These are phyloP conservation scores for Chamaecyparis obtusa DNA, from an alignment of 75 land plant species.

Conservation along the genomic window DNA sequence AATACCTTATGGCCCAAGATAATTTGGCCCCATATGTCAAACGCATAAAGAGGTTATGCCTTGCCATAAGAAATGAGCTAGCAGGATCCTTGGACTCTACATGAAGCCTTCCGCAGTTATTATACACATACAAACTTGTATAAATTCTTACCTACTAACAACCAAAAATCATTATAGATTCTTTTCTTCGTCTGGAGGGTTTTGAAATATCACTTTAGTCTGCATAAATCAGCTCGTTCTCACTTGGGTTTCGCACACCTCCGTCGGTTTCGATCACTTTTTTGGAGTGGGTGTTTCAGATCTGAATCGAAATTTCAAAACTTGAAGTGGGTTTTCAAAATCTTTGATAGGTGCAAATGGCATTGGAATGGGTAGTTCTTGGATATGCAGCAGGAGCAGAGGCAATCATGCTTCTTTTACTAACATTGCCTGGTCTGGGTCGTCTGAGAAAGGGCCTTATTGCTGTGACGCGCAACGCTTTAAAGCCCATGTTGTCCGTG, in stretches of 20 bases:
- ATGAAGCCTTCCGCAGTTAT: neutral
- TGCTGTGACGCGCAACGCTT: slow-evolving; percentile 64
- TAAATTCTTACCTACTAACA: too few relatives aligned
- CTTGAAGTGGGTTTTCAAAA: neutral
- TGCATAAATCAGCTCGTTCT: neutral
- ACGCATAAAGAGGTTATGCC: neutral
- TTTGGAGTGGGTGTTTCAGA: neutral
- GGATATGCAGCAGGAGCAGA: slow-evolving; percentile 79
- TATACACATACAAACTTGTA: neutral
- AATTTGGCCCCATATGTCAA: neutral
- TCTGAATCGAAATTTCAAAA: neutral
- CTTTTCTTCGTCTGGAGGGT: neutral
- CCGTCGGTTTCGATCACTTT: neutral
- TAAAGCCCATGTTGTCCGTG: slow-evolving; percentile 79
- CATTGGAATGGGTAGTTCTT: slow-evolving; percentile 85
- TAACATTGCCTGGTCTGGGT: slow-evolving; percentile 79
- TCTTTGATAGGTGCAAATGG: slow-evolving; percentile 35
- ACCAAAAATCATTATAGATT: neutral
- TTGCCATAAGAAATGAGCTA: neutral
- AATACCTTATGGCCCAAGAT: too few relatives aligned
- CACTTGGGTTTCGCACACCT: neutral
- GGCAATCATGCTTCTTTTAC: slow-evolving; percentile 74
- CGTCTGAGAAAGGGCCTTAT: slow-evolving; percentile 75
- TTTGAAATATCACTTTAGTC: neutral
- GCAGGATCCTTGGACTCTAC: neutral